phyloP scores from a whole-genome alignment of 2,329 filamentous ascomycete species.

The Ceratocystis albifundus region DNA sequence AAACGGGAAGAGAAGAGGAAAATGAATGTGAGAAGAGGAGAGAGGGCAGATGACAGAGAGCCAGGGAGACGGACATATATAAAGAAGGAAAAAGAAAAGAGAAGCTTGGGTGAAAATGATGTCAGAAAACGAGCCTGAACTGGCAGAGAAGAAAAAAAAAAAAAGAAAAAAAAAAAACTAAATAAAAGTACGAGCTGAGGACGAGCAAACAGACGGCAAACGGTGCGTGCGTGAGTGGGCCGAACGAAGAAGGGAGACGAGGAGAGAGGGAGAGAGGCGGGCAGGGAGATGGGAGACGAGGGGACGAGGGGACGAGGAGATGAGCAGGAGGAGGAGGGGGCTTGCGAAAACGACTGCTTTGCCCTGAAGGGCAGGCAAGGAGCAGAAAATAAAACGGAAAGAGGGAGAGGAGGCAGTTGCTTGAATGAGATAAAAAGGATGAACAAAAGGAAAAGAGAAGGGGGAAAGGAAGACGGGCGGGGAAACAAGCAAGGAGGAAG shows the following conservation, averaged over 20 bases:
- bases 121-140: not conserved
- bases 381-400: not conserved
- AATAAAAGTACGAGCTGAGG: not conserved
- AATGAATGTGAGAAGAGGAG: not conserved
- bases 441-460: not conserved
- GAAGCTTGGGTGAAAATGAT: not conserved
- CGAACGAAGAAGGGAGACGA: too few relatives aligned
- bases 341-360: too few relatives aligned
- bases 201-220: too few relatives aligned
- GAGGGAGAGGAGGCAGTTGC: not conserved
- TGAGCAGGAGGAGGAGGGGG: not conserved
- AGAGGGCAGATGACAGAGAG: not conserved
- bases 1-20: not conserved
- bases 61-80: not conserved
- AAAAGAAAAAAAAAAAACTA: conserved; percentile 11
- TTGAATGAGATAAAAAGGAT: not conserved
- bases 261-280: not conserved
- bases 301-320: not conserved
- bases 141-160: conserved; percentile 13
- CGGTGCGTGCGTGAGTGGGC: too few relatives aligned
- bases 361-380: not conserved
- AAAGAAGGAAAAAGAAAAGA: not conserved
- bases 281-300: not conserved
- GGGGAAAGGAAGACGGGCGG: not conserved
- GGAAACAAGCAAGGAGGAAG: not conserved